phyloP scores from a whole-genome alignment of 2,329 filamentous ascomycete genomes.

The Chrysoporthe austroafricana region DNA sequence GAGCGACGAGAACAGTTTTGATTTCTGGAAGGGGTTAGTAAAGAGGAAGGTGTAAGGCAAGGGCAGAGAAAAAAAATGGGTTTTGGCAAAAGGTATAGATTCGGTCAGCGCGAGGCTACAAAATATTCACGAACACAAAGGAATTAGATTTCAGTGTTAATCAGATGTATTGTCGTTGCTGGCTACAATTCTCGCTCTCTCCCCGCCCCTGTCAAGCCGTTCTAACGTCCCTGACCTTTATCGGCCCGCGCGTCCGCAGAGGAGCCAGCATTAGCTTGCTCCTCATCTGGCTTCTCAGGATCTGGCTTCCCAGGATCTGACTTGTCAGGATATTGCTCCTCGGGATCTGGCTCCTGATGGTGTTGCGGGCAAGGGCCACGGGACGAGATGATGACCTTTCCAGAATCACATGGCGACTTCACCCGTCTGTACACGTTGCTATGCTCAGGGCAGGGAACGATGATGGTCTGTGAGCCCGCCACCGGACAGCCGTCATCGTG shows the following conservation, averaged over 20 bases:
- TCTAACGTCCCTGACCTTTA: no score
- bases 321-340: no score
- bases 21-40: slow-evolving; percentile 90
- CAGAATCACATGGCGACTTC: not conserved
- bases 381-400: not conserved
- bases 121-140: not conserved
- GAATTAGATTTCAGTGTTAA: not conserved
- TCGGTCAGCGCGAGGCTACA: not conserved
- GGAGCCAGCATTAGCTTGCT: no score
- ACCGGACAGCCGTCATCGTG: slow-evolving; percentile 4
- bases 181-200: no score
- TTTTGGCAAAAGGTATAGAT: not conserved
- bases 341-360: no score
- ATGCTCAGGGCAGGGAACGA: not conserved
- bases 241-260: no score
- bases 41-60: slow-evolving; percentile 69
- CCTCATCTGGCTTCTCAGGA: no score
- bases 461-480: not conserved
- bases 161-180: not conserved
- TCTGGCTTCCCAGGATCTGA: no score
- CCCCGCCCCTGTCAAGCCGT: no score
- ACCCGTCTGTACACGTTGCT: not conserved
- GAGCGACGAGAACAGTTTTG: slow-evolving; percentile 97
- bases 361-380: no score
- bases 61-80: not conserved